These are phyloP conservation scores for Testicularia cyperi DNA, from an alignment of 1,284 basidiomycete species.

Conservation along the genomic window DNA sequence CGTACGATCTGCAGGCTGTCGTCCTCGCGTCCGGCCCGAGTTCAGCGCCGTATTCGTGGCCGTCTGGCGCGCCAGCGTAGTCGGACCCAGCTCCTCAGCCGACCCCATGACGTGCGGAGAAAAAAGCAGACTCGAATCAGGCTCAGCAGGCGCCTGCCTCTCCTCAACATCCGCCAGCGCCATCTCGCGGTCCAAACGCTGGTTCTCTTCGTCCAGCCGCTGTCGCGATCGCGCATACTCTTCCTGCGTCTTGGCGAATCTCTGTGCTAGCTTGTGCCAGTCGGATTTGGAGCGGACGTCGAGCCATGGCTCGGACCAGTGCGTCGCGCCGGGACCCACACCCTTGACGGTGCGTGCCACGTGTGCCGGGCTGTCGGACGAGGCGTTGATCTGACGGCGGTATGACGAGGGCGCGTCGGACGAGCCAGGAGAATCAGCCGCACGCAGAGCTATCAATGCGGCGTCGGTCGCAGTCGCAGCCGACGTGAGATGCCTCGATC, in stretches of 20 bases:
- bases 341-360: slow-evolving; percentile 11
- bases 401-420: background rate
- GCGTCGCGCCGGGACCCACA: slow-evolving; percentile 32
- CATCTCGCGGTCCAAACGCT: slow-evolving; percentile 18
- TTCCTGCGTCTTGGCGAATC: slow-evolving; percentile 29
- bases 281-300: slow-evolving; percentile 27
- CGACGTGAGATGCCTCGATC: no score
- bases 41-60: slow-evolving; percentile 14
- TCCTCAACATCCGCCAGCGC: slow-evolving; percentile 16
- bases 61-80: background rate
- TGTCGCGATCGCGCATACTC: slow-evolving; percentile 15
- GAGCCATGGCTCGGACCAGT: slow-evolving; percentile 39
- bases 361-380: slow-evolving; percentile 6
- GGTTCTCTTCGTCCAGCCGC: slow-evolving; percentile 19
- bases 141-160: slow-evolving; percentile 4
- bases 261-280: slow-evolving; percentile 32
- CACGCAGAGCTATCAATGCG: no score
- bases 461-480: no score
- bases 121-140: slow-evolving; percentile 11
- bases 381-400: background rate
- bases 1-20: background rate
- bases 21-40: background rate
- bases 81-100: background rate
- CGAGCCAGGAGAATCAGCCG: slow-evolving; percentile 1
- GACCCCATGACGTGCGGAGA: slow-evolving; percentile 6